Conservation (phyloP, 2,329 filamentous ascomycete species). For the Aureobasidium sp. region DNA sequence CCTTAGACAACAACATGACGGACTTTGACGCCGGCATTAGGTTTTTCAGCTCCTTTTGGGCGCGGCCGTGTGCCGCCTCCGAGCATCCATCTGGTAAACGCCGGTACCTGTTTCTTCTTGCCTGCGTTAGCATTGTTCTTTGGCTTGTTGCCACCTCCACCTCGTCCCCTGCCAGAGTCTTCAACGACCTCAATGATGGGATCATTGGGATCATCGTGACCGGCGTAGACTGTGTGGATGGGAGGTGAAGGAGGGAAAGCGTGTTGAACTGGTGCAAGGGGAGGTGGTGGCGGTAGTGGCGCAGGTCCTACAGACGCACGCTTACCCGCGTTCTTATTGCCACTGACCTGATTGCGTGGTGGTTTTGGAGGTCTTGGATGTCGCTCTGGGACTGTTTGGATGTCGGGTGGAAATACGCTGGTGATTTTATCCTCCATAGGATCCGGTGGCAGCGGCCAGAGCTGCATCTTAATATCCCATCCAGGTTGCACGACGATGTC, state of each 20-base stretch:
- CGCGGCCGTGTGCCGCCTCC: background rate
- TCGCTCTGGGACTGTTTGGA: background rate
- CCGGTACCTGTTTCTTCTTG: constrained; percentile 4
- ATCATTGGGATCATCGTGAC: background rate
- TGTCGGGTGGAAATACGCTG: background rate
- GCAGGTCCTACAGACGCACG: constrained; percentile 1
- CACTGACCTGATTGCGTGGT: constrained; percentile 3
- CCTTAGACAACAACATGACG: background rate
- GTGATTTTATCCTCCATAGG: background rate
- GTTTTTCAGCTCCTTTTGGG: constrained; percentile 14
- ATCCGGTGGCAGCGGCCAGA: constrained; percentile 41
- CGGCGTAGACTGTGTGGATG: background rate
- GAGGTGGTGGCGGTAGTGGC: constrained; percentile 5
- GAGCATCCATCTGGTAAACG: constrained; percentile 6
- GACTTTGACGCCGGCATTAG: constrained; percentile 1
- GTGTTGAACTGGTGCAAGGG: background rate
- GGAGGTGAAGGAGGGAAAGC: background rate
- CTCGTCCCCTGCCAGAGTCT: background rate
- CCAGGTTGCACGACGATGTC: constrained; percentile 42
- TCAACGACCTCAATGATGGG: background rate
- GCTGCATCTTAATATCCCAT: constrained; percentile 43
- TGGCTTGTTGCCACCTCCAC: background rate
- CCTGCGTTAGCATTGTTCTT: background rate
- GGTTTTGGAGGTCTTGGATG: background rate
- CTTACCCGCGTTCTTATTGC: constrained; percentile 12